Evolutionary conservation across 2,329 filamentous ascomycete species (phyloP), one percentile per base, ranked within the genome.

Genomic region (Tolypocladium endophyticum): DNA sequence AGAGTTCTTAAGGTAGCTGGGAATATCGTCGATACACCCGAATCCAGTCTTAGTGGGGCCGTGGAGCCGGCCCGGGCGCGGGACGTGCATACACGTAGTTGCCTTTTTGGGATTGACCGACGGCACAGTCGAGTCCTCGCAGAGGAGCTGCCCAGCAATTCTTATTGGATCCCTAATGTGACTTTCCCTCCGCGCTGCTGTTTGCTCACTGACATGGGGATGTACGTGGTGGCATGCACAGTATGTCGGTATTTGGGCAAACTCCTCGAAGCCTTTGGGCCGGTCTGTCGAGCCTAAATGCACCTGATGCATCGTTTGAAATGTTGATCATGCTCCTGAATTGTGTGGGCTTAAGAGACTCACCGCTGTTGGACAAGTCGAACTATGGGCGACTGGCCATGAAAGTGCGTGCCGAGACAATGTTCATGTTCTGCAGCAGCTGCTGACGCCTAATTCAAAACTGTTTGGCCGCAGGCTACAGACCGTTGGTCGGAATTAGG

Each of bases 1-100:
- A 20, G 39, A n/a, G 8, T n/a, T n/a, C n/a, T n/a, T n/a, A n/a
- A n/a, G n/a, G n/a, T n/a, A n/a, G 39, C 16, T 6, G 8, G 16
- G 20, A 41, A n/a, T 20, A n/a, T 7, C 7, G 20, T 8, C 23
- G 39, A n/a, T 8, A 41, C 39, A 23, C 41, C 18, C 41, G 12
- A 45, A n/a, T 45, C 39, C 18, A 20, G 28, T 12, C 47, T 30
- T 33, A 12, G 28, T 18, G 47, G 43, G 20, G 23, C 30, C 50
- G 50, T 35, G 30, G 47, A 28, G 47, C 47, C 47, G 47, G 47
- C 28, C 12, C 47, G 16, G 25, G 50, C 3, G 3, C 28, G 25
- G 3, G 16, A 0, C 50, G 33, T 61, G 64, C 67, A 65, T 67
- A 65, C 60, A 69, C 67, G 67, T 59, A 60, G 65, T 67, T 64